Percentiles rank a stretch among this genome's conserved stretches.
phyloP scores from a whole-genome alignment of 306 rosid genomes.

The Arachis stenosperma region DNA sequence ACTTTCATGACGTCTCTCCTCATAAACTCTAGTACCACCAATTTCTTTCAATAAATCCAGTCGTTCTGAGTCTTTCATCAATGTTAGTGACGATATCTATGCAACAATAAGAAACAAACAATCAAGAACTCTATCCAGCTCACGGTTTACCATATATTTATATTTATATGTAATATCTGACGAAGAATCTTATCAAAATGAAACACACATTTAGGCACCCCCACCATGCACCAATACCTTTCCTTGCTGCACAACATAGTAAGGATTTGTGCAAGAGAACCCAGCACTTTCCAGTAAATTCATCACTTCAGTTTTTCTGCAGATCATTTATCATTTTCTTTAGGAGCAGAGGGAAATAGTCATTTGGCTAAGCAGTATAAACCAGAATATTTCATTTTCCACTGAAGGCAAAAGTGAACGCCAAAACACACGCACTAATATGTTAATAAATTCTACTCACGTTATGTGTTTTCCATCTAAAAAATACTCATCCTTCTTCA shows the following conservation, averaged over 20 bases:
- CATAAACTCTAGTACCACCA: slow-evolving; percentile 98
- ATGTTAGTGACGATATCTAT: slow-evolving; percentile 86
- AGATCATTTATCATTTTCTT: slow-evolving; percentile 35
- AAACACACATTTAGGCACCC: slow-evolving; percentile 36
- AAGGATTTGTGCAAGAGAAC: slow-evolving; percentile 98
- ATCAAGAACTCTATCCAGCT: slow-evolving; percentile 10
- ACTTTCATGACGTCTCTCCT: slow-evolving; percentile 98
- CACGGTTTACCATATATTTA: slow-evolving; percentile 11
- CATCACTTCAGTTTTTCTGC: slow-evolving; percentile 97
- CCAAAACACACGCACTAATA: background rate
- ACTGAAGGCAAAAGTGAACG: background rate
- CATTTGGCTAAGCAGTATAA: slow-evolving; percentile 12
- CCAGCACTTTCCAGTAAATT: slow-evolving; percentile 99
- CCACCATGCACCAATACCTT: slow-evolving; percentile 57
- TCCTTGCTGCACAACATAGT: slow-evolving; percentile 99
- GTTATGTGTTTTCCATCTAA: slow-evolving; percentile 97
- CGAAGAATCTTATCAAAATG: slow-evolving; percentile 9
- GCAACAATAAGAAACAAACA: slow-evolving; percentile 32
- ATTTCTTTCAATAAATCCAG: slow-evolving; percentile 93
- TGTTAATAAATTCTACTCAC: slow-evolving; percentile 55
- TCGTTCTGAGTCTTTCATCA: slow-evolving; percentile 98
- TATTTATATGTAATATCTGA: background rate
- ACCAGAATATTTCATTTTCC: slow-evolving; percentile 5
- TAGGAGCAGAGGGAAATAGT: slow-evolving; percentile 9
- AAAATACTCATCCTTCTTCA: slow-evolving; percentile 92